A percentile compares a stretch with the other conserved stretches of the same genome.
Conservation (phyloP, 2,329 filamentous ascomycete species). For the Ophiostoma tasmaniense region DNA sequence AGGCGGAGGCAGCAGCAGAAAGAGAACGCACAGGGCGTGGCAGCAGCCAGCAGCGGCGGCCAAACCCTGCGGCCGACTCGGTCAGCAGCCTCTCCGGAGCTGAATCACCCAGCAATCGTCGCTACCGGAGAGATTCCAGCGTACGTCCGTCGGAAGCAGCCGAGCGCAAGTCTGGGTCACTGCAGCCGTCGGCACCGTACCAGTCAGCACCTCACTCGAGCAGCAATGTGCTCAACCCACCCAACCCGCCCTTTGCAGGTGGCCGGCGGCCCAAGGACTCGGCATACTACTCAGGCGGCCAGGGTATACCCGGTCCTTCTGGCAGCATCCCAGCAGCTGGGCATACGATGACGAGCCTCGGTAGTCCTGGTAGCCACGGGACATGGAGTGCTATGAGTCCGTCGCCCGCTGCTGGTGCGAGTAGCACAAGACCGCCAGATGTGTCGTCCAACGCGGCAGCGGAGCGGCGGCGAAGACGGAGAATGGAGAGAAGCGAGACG, state of each 20-base stretch:
- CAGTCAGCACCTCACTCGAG: slow-evolving; percentile 16
- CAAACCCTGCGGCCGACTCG: slow-evolving; percentile 32
- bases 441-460: slow-evolving; percentile 29
- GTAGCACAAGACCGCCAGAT: slow-evolving; percentile 10
- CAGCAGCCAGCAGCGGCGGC: slow-evolving; percentile 30
- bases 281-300: slow-evolving; percentile 50
- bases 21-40: slow-evolving; percentile 30
- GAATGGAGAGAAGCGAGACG: slow-evolving; percentile 41
- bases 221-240: slow-evolving; percentile 40
- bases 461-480: slow-evolving; percentile 47
- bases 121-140: slow-evolving; percentile 48
- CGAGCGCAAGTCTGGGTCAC: slow-evolving; percentile 3
- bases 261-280: slow-evolving; percentile 49
- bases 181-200: not conserved
- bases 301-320: slow-evolving; percentile 33
- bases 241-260: slow-evolving; percentile 48
- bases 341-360: slow-evolving; percentile 40
- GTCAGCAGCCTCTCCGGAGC: slow-evolving; percentile 48
- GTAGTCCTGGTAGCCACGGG: slow-evolving; percentile 39
- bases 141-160: slow-evolving; percentile 35
- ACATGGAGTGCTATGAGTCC: slow-evolving; percentile 48
- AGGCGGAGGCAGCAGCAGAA: slow-evolving; percentile 44
- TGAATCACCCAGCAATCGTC: slow-evolving; percentile 42
- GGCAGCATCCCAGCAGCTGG: slow-evolving; percentile 31
- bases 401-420: slow-evolving; percentile 24